phyloP scores from a whole-genome alignment of 108 stramenopile genomes.

The Nannochloropsis granulata region DNA sequence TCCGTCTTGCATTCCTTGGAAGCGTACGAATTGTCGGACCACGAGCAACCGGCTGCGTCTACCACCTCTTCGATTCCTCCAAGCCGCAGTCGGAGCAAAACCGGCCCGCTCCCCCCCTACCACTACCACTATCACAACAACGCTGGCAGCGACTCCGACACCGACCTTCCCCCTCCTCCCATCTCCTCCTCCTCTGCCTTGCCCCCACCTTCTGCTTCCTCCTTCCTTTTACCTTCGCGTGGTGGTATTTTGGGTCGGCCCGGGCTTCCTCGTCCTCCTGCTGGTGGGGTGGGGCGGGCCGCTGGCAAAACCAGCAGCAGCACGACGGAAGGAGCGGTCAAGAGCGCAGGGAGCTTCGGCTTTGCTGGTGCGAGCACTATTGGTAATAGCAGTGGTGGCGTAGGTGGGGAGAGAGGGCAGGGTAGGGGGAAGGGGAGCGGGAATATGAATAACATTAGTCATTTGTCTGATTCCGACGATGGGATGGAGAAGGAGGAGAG shows the following conservation, averaged over 20 bases:
- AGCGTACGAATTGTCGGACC: not conserved
- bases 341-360: not conserved
- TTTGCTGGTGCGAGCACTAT: not conserved
- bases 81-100: not conserved
- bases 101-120: not conserved
- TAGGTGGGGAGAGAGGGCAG: not conserved
- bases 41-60: not conserved
- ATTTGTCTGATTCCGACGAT: not conserved
- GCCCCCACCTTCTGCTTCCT: not conserved
- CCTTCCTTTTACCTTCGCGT: not conserved
- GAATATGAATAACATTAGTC: not conserved
- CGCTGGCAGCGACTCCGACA: not conserved
- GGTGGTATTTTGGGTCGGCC: not conserved
- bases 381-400: not conserved
- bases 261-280: not conserved
- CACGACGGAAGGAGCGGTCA: not conserved
- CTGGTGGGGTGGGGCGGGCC: not conserved
- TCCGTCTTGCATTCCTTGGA: not conserved
- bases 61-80: not conserved
- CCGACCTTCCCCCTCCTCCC: not conserved
- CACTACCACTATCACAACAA: not conserved
- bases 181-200: not conserved
- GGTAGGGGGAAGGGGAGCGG: not conserved
- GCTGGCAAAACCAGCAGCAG: not conserved
- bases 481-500: not conserved